Conservation (phyloP, 192 early-diverging fungal species). For the Coemansia sp. region DNA sequence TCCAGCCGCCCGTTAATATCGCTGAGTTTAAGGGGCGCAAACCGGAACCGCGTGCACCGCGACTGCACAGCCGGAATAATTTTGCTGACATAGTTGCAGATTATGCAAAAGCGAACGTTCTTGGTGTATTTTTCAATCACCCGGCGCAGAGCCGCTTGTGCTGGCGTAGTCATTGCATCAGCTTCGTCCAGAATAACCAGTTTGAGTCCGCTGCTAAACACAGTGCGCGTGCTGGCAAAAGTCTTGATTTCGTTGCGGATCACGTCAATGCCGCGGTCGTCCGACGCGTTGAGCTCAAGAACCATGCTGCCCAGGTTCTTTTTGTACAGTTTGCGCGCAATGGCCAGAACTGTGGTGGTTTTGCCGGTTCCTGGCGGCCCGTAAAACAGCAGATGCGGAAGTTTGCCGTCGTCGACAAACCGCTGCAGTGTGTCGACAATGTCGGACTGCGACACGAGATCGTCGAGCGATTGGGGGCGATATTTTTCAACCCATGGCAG, state of each 20-base stretch:
- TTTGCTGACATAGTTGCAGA: slow-evolving; percentile 98
- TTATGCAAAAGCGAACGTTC: slow-evolving; percentile 98
- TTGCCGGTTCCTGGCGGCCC: slow-evolving; percentile 98
- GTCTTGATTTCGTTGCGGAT: slow-evolving; percentile 98
- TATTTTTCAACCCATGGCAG: slow-evolving; percentile 94
- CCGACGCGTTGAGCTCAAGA: slow-evolving; percentile 97
- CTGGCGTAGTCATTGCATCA: slow-evolving; percentile 91
- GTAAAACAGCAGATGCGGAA: slow-evolving; percentile 97
- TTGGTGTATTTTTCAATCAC: slow-evolving; percentile 98
- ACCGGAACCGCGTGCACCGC: slow-evolving; percentile 97
- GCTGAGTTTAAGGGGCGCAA: slow-evolving; percentile 77
- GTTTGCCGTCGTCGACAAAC: slow-evolving; percentile 88
- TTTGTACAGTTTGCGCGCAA: slow-evolving; percentile 86
- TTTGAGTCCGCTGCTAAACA: slow-evolving; percentile 92
- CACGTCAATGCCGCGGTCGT: slow-evolving; percentile 97
- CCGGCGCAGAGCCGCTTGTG: slow-evolving; percentile 90
- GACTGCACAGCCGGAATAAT: slow-evolving; percentile 98
- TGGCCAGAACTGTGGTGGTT: slow-evolving; percentile 94
- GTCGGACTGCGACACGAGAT: slow-evolving; percentile 91
- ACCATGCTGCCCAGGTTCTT: slow-evolving; percentile 83
- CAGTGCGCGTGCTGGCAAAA: slow-evolving; percentile 94
- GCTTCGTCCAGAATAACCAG: slow-evolving; percentile 97
- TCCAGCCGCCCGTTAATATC: slow-evolving; percentile 81
- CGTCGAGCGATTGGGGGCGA: slow-evolving; percentile 80
- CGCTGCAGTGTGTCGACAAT: slow-evolving; percentile 87